Base-by-base conservation (phyloP, 2,329 filamentous ascomycete species). In the Colletotrichum karsti region DNA sequence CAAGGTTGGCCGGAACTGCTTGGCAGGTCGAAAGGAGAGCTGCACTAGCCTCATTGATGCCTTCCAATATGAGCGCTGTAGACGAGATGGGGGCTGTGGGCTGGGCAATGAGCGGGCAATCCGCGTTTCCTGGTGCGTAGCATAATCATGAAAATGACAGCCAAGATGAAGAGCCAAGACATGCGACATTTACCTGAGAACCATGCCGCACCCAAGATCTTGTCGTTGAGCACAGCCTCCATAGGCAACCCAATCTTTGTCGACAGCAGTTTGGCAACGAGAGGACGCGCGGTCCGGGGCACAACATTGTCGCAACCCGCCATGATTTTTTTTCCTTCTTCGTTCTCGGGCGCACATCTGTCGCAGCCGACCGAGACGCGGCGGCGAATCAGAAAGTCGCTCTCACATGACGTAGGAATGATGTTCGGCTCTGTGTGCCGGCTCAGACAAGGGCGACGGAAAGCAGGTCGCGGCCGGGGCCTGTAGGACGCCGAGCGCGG, bases 361-460 rank as follows among this genome's bases (percentile, higher is more conserved):
- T 64, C 30, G 37, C 60, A 64, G 53, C 60, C 37, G 48, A 22
- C 37, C 53, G 30, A 42, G 37, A 48, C 33, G 30, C 18, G 44
- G 22, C 50, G 37, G 18, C 65, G 46, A 65, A 68, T 65, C 37
- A 50, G 5, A 59, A 26, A 7, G 39, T 28, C 15, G n/a, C 7
- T 15, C 13, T n/a, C 24, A 26, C 37, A 64, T 68, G 65, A 68
- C 65, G 60, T 67, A 67, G 24, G 12, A 35, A 46, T 55, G 60
- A 48, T 64, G 15, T 15, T 65, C 60, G 65, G 65, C 53, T 65
- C 59, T n/a, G 24, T 67, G 55, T 57, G 60, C 53, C 53, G 53
- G 53, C 28, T 65, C 28, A 54, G 53, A 65, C 53, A 59, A 54
- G 44, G 50, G 42, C 59, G 18, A 64, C 53, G 60, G 48, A 33